These are phyloP conservation scores for Hypoxylon sp. DNA, from an alignment of 2,329 filamentous ascomycete genomes.

Conservation along the genomic window DNA sequence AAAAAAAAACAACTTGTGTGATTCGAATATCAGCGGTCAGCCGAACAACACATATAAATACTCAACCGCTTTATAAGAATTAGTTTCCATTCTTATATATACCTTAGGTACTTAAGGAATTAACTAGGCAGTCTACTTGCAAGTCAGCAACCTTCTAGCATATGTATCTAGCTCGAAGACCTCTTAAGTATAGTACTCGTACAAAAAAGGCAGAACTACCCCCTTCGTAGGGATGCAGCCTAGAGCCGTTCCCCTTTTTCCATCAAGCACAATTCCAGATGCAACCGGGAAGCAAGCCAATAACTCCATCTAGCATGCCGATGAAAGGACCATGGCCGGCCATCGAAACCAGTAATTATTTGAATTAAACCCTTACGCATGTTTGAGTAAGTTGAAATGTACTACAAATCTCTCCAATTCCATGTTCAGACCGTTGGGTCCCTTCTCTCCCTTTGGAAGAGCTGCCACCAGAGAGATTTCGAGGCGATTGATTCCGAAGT, in stretches of 20 bases:
- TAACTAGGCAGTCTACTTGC: slow-evolving; percentile 6
- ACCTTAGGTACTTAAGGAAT: slow-evolving; percentile 16
- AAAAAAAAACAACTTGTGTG: background rate
- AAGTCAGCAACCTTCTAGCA: background rate
- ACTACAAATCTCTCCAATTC: slow-evolving; percentile 86
- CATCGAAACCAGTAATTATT: background rate
- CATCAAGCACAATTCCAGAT: slow-evolving; percentile 13
- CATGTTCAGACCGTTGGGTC: slow-evolving; percentile 71
- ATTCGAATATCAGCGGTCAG: background rate
- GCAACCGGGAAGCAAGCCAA: slow-evolving; percentile 4
- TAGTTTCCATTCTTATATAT: slow-evolving; percentile 27
- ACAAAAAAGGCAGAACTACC: slow-evolving; percentile 11
- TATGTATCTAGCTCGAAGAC: slow-evolving; percentile 7
- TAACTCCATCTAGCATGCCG: slow-evolving; percentile 3
- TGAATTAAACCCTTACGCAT: slow-evolving; percentile 31
- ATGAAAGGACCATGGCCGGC: background rate
- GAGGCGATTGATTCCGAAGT: slow-evolving; percentile 81
- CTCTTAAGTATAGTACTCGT: slow-evolving; percentile 8
- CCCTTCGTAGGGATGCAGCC: background rate
- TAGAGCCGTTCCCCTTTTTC: background rate
- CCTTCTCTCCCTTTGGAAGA: slow-evolving; percentile 71
- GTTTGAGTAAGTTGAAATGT: slow-evolving; percentile 74
- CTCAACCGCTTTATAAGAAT: slow-evolving; percentile 6
- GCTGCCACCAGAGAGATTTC: slow-evolving; percentile 84
- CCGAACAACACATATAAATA: background rate